Conservation (phyloP, 345 rosid genomes). For the Zanthoxylum bungeanum region DNA sequence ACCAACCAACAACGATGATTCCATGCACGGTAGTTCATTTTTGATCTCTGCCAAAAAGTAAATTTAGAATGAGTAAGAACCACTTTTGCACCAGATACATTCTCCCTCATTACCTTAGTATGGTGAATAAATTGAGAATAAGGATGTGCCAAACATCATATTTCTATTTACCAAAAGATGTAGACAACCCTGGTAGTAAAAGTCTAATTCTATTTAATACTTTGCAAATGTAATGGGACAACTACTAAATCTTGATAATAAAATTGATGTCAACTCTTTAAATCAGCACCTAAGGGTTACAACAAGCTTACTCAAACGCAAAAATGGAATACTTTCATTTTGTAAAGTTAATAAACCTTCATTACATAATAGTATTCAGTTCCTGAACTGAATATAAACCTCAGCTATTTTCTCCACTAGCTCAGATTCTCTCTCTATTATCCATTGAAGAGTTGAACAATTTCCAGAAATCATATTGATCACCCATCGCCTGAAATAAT, state of each 20-base stretch:
- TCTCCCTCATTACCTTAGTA: background rate
- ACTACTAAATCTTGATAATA: background rate
- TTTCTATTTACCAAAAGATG: background rate
- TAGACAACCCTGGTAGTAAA: background rate
- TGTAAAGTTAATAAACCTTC: conserved; percentile 47
- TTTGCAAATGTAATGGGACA: background rate
- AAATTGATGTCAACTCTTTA: background rate
- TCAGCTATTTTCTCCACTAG: conserved; percentile 81
- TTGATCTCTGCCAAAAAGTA: conserved; percentile 60
- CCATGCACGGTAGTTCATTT: conserved; percentile 99
- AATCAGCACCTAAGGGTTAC: background rate
- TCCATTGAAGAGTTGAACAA: conserved; percentile 40
- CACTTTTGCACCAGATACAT: background rate
- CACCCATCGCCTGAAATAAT: conserved; percentile 75
- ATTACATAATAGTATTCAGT: conserved; percentile 39
- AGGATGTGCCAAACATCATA: background rate
- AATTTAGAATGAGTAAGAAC: background rate
- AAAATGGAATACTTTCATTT: conserved; percentile 10
- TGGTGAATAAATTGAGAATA: background rate
- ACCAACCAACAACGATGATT: conserved; percentile 98
- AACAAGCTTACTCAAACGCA: background rate
- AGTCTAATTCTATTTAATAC: background rate
- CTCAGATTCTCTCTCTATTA: conserved; percentile 75
- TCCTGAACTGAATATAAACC: conserved; percentile 62
- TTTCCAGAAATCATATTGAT: conserved; percentile 64